phyloP scores from a whole-genome alignment of 306 rosid species.

The Cucumis hystrix region DNA sequence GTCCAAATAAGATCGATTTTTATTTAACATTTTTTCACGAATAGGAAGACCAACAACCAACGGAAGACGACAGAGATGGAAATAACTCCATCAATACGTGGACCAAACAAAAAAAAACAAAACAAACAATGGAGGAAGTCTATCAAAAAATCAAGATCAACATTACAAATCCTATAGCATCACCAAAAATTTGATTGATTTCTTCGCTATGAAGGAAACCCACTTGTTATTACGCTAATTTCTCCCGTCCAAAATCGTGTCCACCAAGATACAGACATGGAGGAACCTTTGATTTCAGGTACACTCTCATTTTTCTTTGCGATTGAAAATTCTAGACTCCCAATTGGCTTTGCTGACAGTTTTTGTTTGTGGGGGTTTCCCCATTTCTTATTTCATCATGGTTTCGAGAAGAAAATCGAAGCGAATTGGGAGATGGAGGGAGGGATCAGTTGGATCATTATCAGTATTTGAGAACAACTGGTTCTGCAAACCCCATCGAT shows the following conservation, averaged over 20 bases:
- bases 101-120: not conserved
- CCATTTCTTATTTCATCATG: not conserved
- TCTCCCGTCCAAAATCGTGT: not conserved
- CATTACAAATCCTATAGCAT: not conserved
- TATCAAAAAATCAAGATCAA: not conserved
- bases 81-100: not conserved
- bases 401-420: conserved; percentile 28
- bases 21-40: not conserved
- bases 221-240: not conserved
- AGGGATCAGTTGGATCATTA: conserved; percentile 57
- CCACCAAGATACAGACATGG: conserved; percentile 28
- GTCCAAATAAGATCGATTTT: not conserved
- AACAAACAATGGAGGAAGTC: not conserved
- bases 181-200: not conserved
- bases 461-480: conserved; percentile 52
- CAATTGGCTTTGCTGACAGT: not conserved
- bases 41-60: not conserved
- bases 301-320: not conserved
- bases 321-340: not conserved
- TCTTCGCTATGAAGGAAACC: conserved; percentile 21
- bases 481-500: conserved; percentile 48
- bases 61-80: not conserved
- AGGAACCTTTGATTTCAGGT: conserved; percentile 68
- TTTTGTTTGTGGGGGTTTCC: conserved; percentile 15
- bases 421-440: conserved; percentile 37